Conservation (phyloP, 2,329 filamentous ascomycete species). For the Chaetomiaceae sp. region DNA sequence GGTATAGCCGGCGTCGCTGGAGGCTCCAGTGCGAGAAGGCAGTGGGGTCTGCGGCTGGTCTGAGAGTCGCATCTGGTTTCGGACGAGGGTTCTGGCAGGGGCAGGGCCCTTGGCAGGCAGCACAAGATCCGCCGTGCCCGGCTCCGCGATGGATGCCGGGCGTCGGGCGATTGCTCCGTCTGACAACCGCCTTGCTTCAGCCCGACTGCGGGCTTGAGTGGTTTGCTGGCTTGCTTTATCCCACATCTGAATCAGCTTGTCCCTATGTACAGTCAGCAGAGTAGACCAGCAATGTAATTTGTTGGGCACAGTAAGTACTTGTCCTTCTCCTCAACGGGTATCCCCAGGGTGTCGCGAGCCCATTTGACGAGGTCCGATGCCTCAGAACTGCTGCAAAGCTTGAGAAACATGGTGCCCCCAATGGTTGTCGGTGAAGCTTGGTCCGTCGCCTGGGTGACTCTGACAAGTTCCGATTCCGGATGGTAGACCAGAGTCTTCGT, state of each 20-base stretch:
- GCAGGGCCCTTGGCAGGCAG: neutral
- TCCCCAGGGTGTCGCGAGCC: neutral
- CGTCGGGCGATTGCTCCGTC: neutral
- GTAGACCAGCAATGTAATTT: neutral
- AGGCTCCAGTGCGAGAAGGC: neutral
- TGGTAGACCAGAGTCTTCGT: slow-evolving; percentile 8
- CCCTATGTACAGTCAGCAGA: neutral
- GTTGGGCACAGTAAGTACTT: slow-evolving; percentile 9
- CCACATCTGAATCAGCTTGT: slow-evolving; percentile 1
- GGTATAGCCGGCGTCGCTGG: neutral
- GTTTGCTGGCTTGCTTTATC: neutral
- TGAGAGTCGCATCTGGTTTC: slow-evolving; percentile 13
- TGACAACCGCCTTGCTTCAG: neutral
- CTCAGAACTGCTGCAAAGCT: slow-evolving; percentile 10
- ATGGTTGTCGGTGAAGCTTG: neutral
- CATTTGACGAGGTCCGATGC: slow-evolving; percentile 12
- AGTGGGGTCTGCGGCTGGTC: neutral
- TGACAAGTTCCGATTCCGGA: slow-evolving; percentile 14
- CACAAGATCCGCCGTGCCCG: neutral
- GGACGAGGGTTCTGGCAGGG: slow-evolving; percentile 4
- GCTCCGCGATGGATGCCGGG: neutral
- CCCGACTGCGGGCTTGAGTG: neutral
- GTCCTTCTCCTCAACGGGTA: neutral
- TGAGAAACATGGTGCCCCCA: slow-evolving; percentile 13
- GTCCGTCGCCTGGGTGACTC: slow-evolving; percentile 16